These are phyloP conservation scores for Cenchrus fungigraminus DNA, from an alignment of 176 grass and related monocot species.

Conservation along the genomic window DNA sequence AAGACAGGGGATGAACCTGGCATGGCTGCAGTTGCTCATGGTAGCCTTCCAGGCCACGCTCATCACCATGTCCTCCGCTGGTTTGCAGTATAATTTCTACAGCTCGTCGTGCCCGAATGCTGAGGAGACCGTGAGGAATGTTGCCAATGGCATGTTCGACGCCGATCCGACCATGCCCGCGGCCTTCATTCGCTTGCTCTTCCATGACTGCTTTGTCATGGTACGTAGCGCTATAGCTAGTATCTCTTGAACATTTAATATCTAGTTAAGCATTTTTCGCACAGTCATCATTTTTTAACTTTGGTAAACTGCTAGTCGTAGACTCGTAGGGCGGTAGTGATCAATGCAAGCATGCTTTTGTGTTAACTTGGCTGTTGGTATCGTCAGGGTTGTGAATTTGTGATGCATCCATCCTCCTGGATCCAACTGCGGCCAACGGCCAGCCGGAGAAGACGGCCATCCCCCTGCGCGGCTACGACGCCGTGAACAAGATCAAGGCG, in stretches of 20 bases:
- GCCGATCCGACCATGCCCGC: conserved; percentile 31
- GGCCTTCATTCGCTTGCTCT: conserved; percentile 46
- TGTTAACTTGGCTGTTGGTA: background rate
- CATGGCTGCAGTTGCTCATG: conserved; percentile 20
- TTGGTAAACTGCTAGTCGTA: too few species aligned
- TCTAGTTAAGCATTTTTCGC: background rate
- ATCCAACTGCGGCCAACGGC: background rate
- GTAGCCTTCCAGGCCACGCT: conserved; percentile 25
- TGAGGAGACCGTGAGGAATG: conserved; percentile 43
- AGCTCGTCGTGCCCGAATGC: conserved; percentile 41
- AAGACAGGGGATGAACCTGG: conserved; percentile 5
- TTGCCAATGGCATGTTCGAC: conserved; percentile 3
- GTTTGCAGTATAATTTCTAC: conserved; percentile 48
- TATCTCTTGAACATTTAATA: background rate
- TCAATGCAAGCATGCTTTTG: background rate
- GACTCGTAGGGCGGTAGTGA: too few species aligned
- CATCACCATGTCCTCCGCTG: conserved; percentile 30
- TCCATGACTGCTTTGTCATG: conserved; percentile 66
- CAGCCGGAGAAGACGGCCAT: conserved; percentile 54
- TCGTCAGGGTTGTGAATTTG: conserved; percentile 35
- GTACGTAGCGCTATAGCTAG: background rate
- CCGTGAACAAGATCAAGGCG: conserved; percentile 44
- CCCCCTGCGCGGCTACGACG: conserved; percentile 41
- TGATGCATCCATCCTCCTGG: conserved; percentile 53
- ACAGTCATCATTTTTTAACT: too few species aligned